Conservation (phyloP, 169 alveolate genomes). For the Plasmodium gonderi region DNA sequence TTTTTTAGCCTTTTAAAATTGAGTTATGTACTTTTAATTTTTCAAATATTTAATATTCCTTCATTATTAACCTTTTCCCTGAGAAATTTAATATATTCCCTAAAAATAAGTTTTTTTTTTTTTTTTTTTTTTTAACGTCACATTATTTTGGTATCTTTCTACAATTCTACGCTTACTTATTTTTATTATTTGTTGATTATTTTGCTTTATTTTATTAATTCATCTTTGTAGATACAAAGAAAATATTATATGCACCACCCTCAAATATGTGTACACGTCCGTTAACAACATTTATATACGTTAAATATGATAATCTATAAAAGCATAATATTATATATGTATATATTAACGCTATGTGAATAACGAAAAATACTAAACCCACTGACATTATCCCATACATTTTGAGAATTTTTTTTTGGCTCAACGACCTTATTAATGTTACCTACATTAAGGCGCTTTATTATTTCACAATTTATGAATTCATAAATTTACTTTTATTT, state of each 20-base stretch:
- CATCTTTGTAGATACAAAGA: background rate
- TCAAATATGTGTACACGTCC: background rate
- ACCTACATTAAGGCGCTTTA: background rate
- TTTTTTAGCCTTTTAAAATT: background rate
- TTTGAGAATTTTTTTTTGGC: background rate
- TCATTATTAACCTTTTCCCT: background rate
- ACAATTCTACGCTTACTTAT: background rate
- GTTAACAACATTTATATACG: background rate
- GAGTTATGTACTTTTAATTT: background rate
- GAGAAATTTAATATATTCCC: too few relatives aligned
- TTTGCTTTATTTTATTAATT: background rate
- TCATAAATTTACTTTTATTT: background rate
- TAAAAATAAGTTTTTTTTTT: too few relatives aligned
- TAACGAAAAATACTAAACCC: background rate
- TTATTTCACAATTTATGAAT: background rate
- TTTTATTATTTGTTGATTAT: background rate
- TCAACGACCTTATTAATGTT: background rate
- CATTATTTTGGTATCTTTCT: background rate
- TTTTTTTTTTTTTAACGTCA: background rate
- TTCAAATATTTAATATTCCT: background rate
- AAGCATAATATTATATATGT: background rate
- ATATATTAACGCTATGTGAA: background rate
- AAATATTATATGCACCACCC: background rate
- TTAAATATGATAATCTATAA: background rate
- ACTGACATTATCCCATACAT: background rate